phyloP scores from a whole-genome alignment of 2,329 filamentous ascomycete species.

The Apiospora malaysiana region DNA sequence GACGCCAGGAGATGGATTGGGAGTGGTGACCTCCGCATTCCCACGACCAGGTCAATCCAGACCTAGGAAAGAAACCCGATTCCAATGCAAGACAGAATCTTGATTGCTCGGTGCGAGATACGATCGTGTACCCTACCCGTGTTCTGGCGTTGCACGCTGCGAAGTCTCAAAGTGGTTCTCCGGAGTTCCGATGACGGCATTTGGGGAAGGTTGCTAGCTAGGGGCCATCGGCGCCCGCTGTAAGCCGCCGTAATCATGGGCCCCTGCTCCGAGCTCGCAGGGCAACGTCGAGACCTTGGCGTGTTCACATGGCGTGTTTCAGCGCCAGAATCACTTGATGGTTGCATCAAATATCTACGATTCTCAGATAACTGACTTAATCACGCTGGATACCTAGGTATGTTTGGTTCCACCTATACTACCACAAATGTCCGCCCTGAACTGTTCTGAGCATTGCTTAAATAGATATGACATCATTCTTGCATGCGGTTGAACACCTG shows the following conservation, averaged over 20 bases:
- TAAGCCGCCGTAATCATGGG: constrained; percentile 8
- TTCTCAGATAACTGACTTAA: too few species aligned
- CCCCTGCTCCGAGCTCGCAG: constrained; percentile 10
- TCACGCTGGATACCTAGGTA: too few species aligned
- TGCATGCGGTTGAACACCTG: neutral
- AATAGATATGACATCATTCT: neutral
- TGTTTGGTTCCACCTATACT: neutral
- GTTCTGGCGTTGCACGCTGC: constrained; percentile 10
- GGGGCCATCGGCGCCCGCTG: constrained; percentile 10
- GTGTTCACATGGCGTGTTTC: constrained; percentile 10
- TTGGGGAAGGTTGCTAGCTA: constrained; percentile 8
- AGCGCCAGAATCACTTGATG: neutral
- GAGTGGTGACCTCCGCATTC: constrained; percentile 52
- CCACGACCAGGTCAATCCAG: constrained; percentile 40
- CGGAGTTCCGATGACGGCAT: constrained; percentile 15
- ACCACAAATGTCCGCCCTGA: neutral
- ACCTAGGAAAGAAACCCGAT: constrained; percentile 5
- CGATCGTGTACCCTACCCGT: constrained; percentile 2
- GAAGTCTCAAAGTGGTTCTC: constrained; percentile 7
- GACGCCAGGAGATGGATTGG: constrained; percentile 22
- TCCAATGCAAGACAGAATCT: neutral
- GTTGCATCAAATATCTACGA: neutral
- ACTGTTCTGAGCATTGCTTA: neutral
- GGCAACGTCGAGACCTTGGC: neutral
- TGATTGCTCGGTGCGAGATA: neutral